Evolutionary conservation across 2,329 filamentous ascomycete species (phyloP).

Genomic region (Aureobasidium sp.): DNA sequence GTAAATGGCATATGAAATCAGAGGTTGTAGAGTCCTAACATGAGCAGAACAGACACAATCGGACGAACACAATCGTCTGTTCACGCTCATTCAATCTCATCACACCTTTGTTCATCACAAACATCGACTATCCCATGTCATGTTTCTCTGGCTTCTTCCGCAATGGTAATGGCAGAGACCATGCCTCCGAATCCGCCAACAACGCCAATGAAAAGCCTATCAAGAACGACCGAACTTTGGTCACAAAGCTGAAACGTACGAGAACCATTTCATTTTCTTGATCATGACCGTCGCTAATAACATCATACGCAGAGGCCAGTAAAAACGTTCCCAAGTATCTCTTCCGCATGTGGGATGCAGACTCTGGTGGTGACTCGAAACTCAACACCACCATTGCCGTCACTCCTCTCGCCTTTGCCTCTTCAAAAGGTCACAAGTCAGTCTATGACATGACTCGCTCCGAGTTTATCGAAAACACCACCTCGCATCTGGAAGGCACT

Average conservation of each 20-base stretch:
- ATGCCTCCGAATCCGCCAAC: too few species aligned
- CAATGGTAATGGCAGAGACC: too few species aligned
- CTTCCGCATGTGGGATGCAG: neutral
- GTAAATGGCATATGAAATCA: neutral
- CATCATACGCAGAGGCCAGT: neutral
- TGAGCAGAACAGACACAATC: too few species aligned
- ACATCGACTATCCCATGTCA: too few species aligned
- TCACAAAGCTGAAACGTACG: neutral
- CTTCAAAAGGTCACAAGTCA: neutral
- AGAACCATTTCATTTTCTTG: neutral
- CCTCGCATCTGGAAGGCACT: neutral
- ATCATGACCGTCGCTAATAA: neutral
- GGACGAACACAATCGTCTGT: too few species aligned
- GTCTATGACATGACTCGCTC: neutral
- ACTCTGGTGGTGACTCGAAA: neutral
- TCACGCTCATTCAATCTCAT: too few species aligned
- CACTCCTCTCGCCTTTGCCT: neutral
- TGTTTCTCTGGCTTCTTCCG: too few species aligned
- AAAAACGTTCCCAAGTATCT: constrained; percentile 3
- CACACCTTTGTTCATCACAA: too few species aligned
- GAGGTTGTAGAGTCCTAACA: too few species aligned
- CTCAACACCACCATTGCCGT: neutral
- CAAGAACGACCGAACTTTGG: neutral
- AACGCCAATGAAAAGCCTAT: too few species aligned
- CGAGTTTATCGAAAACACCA: neutral